Percentiles rank a stretch among this genome's conserved stretches.
These are phyloP conservation scores for Annona cherimola DNA, from an alignment of 164 flowering plant genomes.

Conservation along the genomic window DNA sequence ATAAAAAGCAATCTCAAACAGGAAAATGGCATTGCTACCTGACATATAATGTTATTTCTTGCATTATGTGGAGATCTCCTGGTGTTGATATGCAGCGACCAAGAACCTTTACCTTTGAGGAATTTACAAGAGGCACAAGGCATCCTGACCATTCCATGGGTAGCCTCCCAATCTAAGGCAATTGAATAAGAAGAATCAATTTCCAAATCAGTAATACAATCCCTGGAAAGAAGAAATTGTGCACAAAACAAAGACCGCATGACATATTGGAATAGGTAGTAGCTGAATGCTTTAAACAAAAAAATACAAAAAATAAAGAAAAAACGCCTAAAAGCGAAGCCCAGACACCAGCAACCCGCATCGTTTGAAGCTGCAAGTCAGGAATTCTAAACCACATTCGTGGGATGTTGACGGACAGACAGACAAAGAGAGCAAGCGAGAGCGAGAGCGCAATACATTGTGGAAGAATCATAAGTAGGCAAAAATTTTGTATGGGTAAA, in stretches of 20 bases:
- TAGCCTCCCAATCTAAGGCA: slow-evolving; percentile 65
- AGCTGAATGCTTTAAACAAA: not conserved
- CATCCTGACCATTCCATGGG: slow-evolving; percentile 74
- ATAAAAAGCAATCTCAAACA: not conserved
- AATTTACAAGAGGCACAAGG: slow-evolving; percentile 51
- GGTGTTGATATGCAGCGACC: slow-evolving; percentile 59
- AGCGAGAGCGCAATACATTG: too few relatives aligned
- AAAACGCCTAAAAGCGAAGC: slow-evolving; percentile 29
- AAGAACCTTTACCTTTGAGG: slow-evolving; percentile 49
- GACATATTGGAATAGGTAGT: not conserved
- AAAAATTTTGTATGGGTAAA: too few relatives aligned
- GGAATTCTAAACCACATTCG: too few relatives aligned
- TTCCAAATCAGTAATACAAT: not conserved
- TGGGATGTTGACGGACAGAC: too few relatives aligned
- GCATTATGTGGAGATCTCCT: slow-evolving; percentile 38
- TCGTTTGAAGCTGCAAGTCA: too few relatives aligned
- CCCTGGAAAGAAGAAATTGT: too few relatives aligned
- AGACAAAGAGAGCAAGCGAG: too few relatives aligned
- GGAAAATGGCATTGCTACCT: slow-evolving; percentile 36
- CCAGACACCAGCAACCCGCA: too few relatives aligned
- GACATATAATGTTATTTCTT: slow-evolving; percentile 55
- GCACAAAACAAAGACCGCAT: not conserved
- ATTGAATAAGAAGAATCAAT: not conserved
- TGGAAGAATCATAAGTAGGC: too few relatives aligned
- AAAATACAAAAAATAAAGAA: not conserved